Base-by-base conservation (phyloP, 2,329 filamentous ascomycete species). In the Talaromyces piceae region DNA sequence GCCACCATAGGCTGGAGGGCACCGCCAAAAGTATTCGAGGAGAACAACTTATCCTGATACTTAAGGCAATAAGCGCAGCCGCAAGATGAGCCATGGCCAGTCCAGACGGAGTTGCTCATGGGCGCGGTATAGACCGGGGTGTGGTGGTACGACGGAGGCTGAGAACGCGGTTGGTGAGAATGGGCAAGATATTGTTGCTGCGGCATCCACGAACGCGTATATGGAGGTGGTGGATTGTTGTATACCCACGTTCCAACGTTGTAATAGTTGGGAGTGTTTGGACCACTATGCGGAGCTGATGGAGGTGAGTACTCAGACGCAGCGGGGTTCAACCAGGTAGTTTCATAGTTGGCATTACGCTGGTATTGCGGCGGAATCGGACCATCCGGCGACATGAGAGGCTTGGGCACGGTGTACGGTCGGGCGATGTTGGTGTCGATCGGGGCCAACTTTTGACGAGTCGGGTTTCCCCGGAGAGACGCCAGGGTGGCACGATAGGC, bases 391-490 rank as follows among this genome's bases (percentile, higher is more conserved):
- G 73, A 75, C 61, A 74, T 67, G 11, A 75, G 64, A 4, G 70
- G 68, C 61, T 81, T 79, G 57, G 75, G 70, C 52, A 75, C 61
- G 43, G 72, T 68, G 52, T 74, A 70, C 58, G 73, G 68, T 52
- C 80, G 75, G 56, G 80, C 72, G 51, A 85, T 70, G 56, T 79
- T 83, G 48, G 83, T 87, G 60, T 87, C 80, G 56, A 87, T 78
- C 27, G 82, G 80, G 47, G 78, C 78, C 58, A 85, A 69, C 61
- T 76, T 75, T 54, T 68, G 72, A 59, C 67, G 71, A 57, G 64
- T 70, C 57, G 69, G 74, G 57, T 67, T 74, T 49, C 66, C 68
- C 58, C 71, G 69, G 16, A 37, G 16, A 60, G 76, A 69, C 51
- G 68, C 62, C 59, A 72, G 69, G 65, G 76, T 77, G 53, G 70